Conservation (phyloP, 495 filamentous ascomycete genomes). For the Cercophora scortea region DNA sequence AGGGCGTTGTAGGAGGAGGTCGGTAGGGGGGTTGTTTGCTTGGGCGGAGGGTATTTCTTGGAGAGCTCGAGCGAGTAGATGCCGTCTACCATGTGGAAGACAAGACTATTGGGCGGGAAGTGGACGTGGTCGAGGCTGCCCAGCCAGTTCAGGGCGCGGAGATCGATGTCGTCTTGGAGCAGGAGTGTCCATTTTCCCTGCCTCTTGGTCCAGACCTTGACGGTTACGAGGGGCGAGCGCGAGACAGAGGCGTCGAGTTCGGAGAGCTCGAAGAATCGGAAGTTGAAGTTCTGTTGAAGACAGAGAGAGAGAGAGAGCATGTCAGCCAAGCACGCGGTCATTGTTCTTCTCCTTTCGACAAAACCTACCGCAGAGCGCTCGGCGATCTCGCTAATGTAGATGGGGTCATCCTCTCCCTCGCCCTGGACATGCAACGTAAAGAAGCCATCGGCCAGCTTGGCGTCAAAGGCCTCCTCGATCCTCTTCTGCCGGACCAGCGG, state of each 20-base stretch:
- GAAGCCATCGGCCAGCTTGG: conserved; percentile 78
- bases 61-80: conserved; percentile 63
- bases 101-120: conserved; percentile 74
- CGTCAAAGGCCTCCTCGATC: conserved; percentile 63
- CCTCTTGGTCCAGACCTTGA: conserved; percentile 74
- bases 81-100: conserved; percentile 85
- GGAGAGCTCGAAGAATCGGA: conserved; percentile 76
- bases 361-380: conserved; percentile 57
- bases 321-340: too few species aligned
- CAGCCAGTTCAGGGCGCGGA: conserved; percentile 71
- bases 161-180: conserved; percentile 61
- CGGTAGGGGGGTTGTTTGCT: conserved; percentile 31
- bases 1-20: conserved; percentile 88
- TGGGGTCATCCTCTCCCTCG: conserved; percentile 52
- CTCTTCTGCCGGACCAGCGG: conserved; percentile 64
- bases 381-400: conserved; percentile 85
- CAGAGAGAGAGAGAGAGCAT: too few species aligned
- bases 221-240: conserved; percentile 51
- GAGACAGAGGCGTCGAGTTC: conserved; percentile 57
- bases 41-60: conserved; percentile 35
- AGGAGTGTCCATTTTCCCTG: conserved; percentile 54
- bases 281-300: conserved; percentile 68
- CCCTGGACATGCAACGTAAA: conserved; percentile 72
- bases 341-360: not conserved
- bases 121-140: conserved; percentile 71